Base-by-base conservation (phyloP, 129 eudicot genomes). In the Lactuca sativa region DNA sequence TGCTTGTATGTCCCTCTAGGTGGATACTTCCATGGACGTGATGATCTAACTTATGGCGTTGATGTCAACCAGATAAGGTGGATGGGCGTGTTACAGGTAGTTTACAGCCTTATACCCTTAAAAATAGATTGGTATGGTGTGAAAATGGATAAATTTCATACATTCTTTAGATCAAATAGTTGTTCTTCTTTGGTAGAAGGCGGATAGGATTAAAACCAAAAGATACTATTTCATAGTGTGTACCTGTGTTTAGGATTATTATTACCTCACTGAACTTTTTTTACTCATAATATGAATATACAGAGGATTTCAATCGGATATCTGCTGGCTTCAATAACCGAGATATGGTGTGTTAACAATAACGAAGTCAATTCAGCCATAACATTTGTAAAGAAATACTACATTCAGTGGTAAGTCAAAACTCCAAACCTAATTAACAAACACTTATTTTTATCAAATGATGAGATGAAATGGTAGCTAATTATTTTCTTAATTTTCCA, bases 81-180 rank as follows among this genome's bases (percentile, higher is more conserved):
- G 82, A 79, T 92, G 90, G 98, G 98, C 57, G 95, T 92, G 85
- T 76, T 92, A 44, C 98, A 92, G 98, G 98, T 92, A 83, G 21
- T 69, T 69, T n/a, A n/a, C n/a, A n/a, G n/a, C n/a, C n/a, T n/a
- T n/a, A n/a, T n/a, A n/a, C n/a, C n/a, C n/a, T n/a, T n/a, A n/a
- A n/a, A n/a, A n/a, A n/a, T n/a, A n/a, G n/a, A n/a, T n/a, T n/a
- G n/a, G n/a, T n/a, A n/a, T n/a, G n/a, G n/a, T n/a, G n/a, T n/a
- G n/a, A n/a, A n/a, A n/a, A n/a, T n/a, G n/a, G n/a, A n/a, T n/a
- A n/a, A n/a, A n/a, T n/a, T n/a, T n/a, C n/a, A n/a, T n/a, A n/a
- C n/a, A n/a, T n/a, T n/a, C n/a, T n/a, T n/a, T 40, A 18, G 74
- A 56, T 56, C 18, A 38, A 52, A 17, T 36, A 53, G 40, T 73